Evolutionary conservation across 805 yeast genomes (phyloP).

Genomic region (Monosporozyma servazzii): DNA sequence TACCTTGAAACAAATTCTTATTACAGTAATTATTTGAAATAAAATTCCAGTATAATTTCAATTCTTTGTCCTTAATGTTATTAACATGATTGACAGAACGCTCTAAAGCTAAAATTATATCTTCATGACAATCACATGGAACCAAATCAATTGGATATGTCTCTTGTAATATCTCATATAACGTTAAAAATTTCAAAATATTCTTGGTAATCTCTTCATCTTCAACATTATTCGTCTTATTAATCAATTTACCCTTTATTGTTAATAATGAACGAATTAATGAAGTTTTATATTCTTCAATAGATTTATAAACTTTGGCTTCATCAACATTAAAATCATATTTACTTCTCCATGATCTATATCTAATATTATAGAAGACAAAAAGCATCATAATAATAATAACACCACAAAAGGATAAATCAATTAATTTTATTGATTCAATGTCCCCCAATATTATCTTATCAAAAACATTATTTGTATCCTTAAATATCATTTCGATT

Average conservation of each 20-base stretch:
- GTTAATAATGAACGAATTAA: constrained; percentile 7
- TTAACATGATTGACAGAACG: constrained; percentile 7
- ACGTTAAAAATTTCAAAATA: neutral
- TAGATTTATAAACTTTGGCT: constrained; percentile 6
- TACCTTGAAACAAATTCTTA: constrained; percentile 19
- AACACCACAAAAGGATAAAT: neutral
- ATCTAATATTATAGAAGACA: neutral
- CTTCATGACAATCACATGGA: constrained; percentile 17
- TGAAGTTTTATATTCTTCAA: constrained; percentile 11
- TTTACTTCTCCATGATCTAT: too few species aligned
- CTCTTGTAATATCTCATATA: neutral
- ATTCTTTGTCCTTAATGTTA: constrained; percentile 3
- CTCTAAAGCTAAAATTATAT: constrained; percentile 12
- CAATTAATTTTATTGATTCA: neutral
- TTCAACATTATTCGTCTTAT: neutral
- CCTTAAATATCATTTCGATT: neutral
- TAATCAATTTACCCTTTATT: neutral
- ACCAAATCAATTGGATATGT: constrained; percentile 7
- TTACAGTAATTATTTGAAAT: constrained; percentile 18
- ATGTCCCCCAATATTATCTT: neutral
- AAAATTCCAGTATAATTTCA: constrained; percentile 17
- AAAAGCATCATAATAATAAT: constrained; percentile 6
- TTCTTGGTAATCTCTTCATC: neutral
- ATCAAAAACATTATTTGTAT: neutral
- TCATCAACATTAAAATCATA: neutral